Percentiles rank a stretch among this genome's conserved stretches.
These are phyloP conservation scores for Camellia japonica DNA, from an alignment of 148 eudicot genomes.

Conservation along the genomic window DNA sequence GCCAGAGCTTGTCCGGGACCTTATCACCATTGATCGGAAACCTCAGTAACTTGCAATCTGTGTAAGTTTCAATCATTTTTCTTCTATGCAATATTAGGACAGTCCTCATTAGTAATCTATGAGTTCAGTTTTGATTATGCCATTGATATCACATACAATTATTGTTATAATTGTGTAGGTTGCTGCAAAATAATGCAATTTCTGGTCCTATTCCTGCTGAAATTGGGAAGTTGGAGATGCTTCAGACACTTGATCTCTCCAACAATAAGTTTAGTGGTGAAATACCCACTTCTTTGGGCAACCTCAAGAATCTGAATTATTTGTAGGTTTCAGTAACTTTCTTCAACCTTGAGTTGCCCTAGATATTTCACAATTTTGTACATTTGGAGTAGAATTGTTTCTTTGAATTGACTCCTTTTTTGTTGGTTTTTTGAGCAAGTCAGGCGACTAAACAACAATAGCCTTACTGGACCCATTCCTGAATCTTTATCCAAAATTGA, in stretches of 20 bases:
- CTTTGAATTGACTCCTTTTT: slow-evolving; percentile 8
- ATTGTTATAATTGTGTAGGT: slow-evolving; percentile 36
- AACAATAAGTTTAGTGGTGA: slow-evolving; percentile 57
- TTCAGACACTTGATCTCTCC: slow-evolving; percentile 86
- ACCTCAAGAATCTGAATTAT: slow-evolving; percentile 61
- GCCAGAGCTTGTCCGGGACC: slow-evolving; percentile 75
- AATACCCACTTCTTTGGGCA: slow-evolving; percentile 69
- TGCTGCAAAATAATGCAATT: slow-evolving; percentile 77
- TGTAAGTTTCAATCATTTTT: slow-evolving; percentile 44
- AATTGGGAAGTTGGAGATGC: slow-evolving; percentile 70
- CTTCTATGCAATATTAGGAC: neutral
- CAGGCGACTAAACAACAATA: slow-evolving; percentile 93
- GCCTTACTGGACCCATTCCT: slow-evolving; percentile 67
- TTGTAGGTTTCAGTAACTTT: slow-evolving; percentile 53
- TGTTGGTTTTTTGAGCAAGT: slow-evolving; percentile 31
- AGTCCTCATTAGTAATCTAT: neutral
- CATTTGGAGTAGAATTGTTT: neutral
- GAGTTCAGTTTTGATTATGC: neutral
- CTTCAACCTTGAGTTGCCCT: neutral
- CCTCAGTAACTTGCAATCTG: slow-evolving; percentile 70
- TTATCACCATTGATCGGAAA: slow-evolving; percentile 80
- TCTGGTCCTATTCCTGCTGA: slow-evolving; percentile 67
- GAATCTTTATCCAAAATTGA: slow-evolving; percentile 56
- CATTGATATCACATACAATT: neutral
- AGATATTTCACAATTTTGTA: neutral